phyloP scores from a whole-genome alignment of 306 rosid genomes.

The Quillaja saponaria region DNA sequence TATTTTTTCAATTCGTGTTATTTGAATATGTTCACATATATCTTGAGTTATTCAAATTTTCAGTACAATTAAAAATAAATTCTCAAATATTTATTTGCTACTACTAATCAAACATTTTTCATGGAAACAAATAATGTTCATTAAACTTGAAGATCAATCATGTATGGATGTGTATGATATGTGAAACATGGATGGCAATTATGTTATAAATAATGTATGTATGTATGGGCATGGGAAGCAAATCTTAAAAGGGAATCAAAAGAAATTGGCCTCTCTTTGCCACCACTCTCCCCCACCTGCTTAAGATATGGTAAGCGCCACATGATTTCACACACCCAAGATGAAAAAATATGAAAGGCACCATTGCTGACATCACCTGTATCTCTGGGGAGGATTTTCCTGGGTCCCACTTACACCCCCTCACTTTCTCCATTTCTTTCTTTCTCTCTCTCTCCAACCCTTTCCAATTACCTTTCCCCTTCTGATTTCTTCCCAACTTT shows the following conservation, averaged over 20 bases:
- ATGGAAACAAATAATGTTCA: too few species aligned
- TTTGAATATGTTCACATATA: too few species aligned
- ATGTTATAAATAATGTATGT: not conserved
- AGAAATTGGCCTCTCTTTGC: slow-evolving; percentile 70
- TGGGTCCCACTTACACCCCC: slow-evolving; percentile 45
- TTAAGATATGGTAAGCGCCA: slow-evolving; percentile 63
- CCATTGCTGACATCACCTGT: slow-evolving; percentile 79
- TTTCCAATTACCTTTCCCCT: not conserved
- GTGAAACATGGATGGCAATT: not conserved
- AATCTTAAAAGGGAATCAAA: slow-evolving; percentile 77
- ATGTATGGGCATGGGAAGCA: slow-evolving; percentile 77
- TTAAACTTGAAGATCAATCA: too few species aligned
- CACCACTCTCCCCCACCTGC: slow-evolving; percentile 71
- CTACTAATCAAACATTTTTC: too few species aligned
- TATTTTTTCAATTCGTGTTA: too few species aligned
- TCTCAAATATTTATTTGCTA: too few species aligned
- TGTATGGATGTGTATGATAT: slow-evolving; percentile 22
- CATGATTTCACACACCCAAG: slow-evolving; percentile 69
- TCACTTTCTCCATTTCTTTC: slow-evolving; percentile 15
- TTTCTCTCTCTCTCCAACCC: not conserved
- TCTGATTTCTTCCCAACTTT: slow-evolving; percentile 30
- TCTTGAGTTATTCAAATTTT: too few species aligned
- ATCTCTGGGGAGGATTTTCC: slow-evolving; percentile 74
- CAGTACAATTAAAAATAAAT: too few species aligned
- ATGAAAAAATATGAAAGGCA: slow-evolving; percentile 17